phyloP scores from a whole-genome alignment of 2,329 filamentous ascomycete genomes.

The Dactylellina drechsleri region DNA sequence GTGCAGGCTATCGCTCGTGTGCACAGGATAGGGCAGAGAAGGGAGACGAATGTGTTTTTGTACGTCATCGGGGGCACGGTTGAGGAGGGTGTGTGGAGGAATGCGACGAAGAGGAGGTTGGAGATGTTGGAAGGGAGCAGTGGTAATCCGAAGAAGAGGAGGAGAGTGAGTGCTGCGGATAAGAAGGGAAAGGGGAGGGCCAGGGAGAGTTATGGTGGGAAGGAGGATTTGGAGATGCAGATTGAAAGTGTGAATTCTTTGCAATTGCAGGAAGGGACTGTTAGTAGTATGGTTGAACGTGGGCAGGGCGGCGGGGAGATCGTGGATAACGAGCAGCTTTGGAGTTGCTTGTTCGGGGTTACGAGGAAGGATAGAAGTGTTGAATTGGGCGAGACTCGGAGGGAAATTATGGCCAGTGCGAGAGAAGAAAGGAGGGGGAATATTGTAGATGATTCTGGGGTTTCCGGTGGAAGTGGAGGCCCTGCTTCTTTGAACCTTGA shows the following conservation, averaged over 20 bases:
- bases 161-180: slow-evolving; percentile 55
- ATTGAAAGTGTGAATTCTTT: slow-evolving; percentile 86
- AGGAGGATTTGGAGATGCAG: slow-evolving; percentile 68
- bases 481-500: slow-evolving; percentile 20
- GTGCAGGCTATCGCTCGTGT: slow-evolving; percentile 94
- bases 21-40: slow-evolving; percentile 89
- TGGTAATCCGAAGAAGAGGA: slow-evolving; percentile 56
- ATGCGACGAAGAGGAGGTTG: slow-evolving; percentile 69
- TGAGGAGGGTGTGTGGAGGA: slow-evolving; percentile 89
- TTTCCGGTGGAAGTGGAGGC: neutral
- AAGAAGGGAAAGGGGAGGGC: slow-evolving; percentile 36
- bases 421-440: slow-evolving; percentile 62
- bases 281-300: slow-evolving; percentile 76
- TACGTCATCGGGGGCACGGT: slow-evolving; percentile 92
- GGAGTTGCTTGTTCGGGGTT: slow-evolving; percentile 85
- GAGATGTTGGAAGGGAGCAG: slow-evolving; percentile 33
- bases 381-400: slow-evolving; percentile 59
- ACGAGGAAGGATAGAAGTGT: slow-evolving; percentile 58
- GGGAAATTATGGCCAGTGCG: slow-evolving; percentile 64
- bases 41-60: slow-evolving; percentile 92
- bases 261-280: slow-evolving; percentile 76
- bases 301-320: slow-evolving; percentile 79
- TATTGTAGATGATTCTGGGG: slow-evolving; percentile 39
- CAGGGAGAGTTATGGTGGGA: slow-evolving; percentile 29
- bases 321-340: slow-evolving; percentile 80